Evolutionary conservation across 805 yeast genomes (phyloP).

Genomic region (Ogataea wickerhamii): DNA sequence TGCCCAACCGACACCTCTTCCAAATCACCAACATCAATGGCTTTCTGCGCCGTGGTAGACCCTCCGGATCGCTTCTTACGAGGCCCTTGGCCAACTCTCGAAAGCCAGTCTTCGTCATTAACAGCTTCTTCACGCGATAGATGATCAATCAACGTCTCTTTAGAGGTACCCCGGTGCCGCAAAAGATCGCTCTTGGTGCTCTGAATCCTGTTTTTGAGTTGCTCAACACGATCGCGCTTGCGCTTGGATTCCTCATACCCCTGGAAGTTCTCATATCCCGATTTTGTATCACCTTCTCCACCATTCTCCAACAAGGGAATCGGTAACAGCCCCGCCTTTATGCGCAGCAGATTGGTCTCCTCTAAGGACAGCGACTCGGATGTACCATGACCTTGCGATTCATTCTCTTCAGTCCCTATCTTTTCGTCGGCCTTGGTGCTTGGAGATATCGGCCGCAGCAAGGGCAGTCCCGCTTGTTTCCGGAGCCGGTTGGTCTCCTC

Average conservation of each 20-base stretch:
- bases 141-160: constrained; percentile 26
- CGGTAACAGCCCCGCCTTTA: constrained; percentile 40
- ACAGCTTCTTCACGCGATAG: constrained; percentile 25
- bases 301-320: constrained; percentile 39
- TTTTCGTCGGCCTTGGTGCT: neutral
- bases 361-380: constrained; percentile 33
- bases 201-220: constrained; percentile 13
- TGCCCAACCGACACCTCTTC: constrained; percentile 45
- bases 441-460: constrained; percentile 14
- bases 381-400: neutral
- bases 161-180: constrained; percentile 21
- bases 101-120: constrained; percentile 36
- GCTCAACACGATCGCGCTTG: constrained; percentile 30
- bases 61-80: neutral
- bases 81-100: constrained; percentile 22
- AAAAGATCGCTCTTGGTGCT: constrained; percentile 17
- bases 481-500: constrained; percentile 25
- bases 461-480: constrained; percentile 17
- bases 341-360: constrained; percentile 46
- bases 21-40: constrained; percentile 28
- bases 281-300: constrained; percentile 21
- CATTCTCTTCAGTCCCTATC: neutral
- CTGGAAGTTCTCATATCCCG: constrained; percentile 34
- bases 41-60: constrained; percentile 3
- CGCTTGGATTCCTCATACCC: constrained; percentile 31